These are phyloP conservation scores for Aspergillus floridensis DNA, from an alignment of 2,329 filamentous ascomycete species.

Conservation along the genomic window DNA sequence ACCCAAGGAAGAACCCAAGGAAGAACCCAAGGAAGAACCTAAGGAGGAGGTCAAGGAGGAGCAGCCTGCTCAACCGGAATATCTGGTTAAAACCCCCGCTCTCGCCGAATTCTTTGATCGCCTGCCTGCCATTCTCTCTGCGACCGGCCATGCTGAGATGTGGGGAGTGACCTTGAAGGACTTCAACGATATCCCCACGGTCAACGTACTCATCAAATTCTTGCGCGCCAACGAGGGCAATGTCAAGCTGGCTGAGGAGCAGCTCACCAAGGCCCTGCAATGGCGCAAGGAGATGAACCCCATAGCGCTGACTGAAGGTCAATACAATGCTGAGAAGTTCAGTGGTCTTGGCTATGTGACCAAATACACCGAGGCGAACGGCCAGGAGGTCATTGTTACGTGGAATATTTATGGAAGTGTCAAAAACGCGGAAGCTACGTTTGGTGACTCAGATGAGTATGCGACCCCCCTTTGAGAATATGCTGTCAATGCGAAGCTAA, in stretches of 20 bases:
- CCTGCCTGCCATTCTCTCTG: constrained; percentile 57
- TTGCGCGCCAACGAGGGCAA: constrained; percentile 84
- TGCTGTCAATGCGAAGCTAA: background rate
- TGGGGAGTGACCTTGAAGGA: constrained; percentile 72
- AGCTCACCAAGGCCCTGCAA: constrained; percentile 73
- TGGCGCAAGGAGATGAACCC: constrained; percentile 81
- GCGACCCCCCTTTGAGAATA: constrained; percentile 32
- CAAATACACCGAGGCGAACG: constrained; percentile 58
- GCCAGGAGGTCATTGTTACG: constrained; percentile 64
- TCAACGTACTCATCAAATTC: constrained; percentile 88
- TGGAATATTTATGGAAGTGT: constrained; percentile 93
- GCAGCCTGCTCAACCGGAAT: constrained; percentile 29
- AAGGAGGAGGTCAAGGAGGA: constrained; percentile 23
- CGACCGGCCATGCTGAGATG: constrained; percentile 69
- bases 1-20: constrained; percentile 20
- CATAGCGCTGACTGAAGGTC: constrained; percentile 59
- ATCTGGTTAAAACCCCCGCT: constrained; percentile 38
- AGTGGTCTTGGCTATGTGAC: constrained; percentile 77
- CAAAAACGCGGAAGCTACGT: constrained; percentile 76
- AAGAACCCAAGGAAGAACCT: constrained; percentile 8
- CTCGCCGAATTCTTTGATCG: constrained; percentile 58
- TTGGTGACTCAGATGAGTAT: constrained; percentile 77
- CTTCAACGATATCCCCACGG: constrained; percentile 64
- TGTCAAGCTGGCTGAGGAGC: constrained; percentile 68
- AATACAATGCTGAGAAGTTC: constrained; percentile 69